These are phyloP conservation scores for Sporormia fimetaria DNA, from an alignment of 495 filamentous ascomycete genomes.

Conservation along the genomic window DNA sequence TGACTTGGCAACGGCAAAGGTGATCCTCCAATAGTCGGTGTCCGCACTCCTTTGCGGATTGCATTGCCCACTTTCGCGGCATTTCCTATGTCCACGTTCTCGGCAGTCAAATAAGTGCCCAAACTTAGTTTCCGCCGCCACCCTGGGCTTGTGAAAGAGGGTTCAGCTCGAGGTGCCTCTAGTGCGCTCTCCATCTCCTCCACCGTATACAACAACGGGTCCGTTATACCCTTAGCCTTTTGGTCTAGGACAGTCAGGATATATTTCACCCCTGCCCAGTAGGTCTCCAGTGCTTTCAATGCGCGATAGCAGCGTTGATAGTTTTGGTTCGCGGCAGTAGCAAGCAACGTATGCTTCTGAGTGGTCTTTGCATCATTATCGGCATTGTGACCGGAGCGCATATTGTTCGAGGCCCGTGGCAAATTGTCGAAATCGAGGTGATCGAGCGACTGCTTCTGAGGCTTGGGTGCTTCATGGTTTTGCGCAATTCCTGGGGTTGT, in stretches of 20 bases:
- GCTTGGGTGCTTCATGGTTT: conserved; percentile 4
- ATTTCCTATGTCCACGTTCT: conserved; percentile 12
- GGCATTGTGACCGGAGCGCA: not conserved
- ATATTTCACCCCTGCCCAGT: conserved; percentile 79
- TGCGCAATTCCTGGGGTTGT: conserved; percentile 13
- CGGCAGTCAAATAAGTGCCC: conserved; percentile 24
- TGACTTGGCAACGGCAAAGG: conserved; percentile 43
- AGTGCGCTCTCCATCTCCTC: conserved; percentile 63
- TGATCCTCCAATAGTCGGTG: conserved; percentile 29
- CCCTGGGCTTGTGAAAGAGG: conserved; percentile 34
- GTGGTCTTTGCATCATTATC: conserved; percentile 18
- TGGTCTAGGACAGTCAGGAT: conserved; percentile 79
- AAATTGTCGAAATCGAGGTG: conserved; percentile 33
- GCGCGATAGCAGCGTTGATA: conserved; percentile 76
- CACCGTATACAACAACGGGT: conserved; percentile 64
- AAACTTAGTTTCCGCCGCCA: conserved; percentile 34
- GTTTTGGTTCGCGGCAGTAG: conserved; percentile 63
- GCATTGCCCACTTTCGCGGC: conserved; percentile 19
- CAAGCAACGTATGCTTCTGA: conserved; percentile 58
- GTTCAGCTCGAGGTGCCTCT: conserved; percentile 34
- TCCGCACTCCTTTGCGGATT: conserved; percentile 15
- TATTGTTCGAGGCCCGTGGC: conserved; percentile 1
- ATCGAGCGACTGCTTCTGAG: conserved; percentile 29
- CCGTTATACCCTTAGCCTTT: conserved; percentile 71
- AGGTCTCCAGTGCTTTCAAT: conserved; percentile 59